phyloP scores from a whole-genome alignment of 2,329 filamentous ascomycete species.

The Fusarium buxicola region DNA sequence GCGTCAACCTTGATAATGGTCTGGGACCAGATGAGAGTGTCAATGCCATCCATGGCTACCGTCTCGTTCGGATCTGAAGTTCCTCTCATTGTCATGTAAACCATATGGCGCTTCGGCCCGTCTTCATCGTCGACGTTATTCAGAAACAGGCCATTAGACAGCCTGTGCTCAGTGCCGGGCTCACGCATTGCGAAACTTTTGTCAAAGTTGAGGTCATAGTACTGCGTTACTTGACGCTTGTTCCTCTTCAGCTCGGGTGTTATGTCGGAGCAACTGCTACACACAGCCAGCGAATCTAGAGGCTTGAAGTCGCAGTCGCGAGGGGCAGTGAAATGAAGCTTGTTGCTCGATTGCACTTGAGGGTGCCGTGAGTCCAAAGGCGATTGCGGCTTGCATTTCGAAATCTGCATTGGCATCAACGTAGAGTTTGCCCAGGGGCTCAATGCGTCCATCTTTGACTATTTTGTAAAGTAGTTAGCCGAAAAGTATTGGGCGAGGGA shows the following conservation, averaged over 20 bases:
- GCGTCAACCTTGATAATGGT: constrained; percentile 23
- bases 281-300: constrained; percentile 16
- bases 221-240: constrained; percentile 1
- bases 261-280: constrained; percentile 16
- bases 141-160: constrained; percentile 19
- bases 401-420: constrained; percentile 20
- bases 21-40: constrained; percentile 33
- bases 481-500: not conserved
- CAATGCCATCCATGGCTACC: constrained; percentile 19
- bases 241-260: constrained; percentile 1
- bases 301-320: constrained; percentile 10
- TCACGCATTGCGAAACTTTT: not conserved
- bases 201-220: not conserved
- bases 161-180: constrained; percentile 4
- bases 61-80: constrained; percentile 17
- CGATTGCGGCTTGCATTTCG: constrained; percentile 22
- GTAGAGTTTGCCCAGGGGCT: not conserved
- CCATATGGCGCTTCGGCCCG: constrained; percentile 6
- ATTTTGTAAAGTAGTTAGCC: not conserved
- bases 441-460: constrained; percentile 8
- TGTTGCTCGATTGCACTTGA: constrained; percentile 4
- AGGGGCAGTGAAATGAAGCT: constrained; percentile 1
- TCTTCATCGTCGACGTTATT: constrained; percentile 19
- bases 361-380: constrained; percentile 13
- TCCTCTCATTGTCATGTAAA: constrained; percentile 29